Conservation (phyloP, 1,284 basidiomycete genomes). For the Apiotrichum gamsii region DNA sequence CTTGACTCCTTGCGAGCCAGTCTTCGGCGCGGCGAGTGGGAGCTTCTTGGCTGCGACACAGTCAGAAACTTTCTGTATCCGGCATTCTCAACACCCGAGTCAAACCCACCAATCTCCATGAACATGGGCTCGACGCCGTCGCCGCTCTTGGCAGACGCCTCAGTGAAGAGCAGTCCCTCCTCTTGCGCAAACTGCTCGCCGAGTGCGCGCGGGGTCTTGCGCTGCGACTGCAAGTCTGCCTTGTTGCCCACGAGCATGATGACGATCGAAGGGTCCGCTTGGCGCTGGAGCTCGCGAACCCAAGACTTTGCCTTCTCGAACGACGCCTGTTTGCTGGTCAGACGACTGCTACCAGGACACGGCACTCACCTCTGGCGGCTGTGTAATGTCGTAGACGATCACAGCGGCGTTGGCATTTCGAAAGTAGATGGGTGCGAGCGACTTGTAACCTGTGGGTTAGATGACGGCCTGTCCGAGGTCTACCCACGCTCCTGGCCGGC, state of each 20-base stretch:
- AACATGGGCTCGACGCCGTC: constrained; percentile 86
- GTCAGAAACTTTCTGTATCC: too few relatives aligned
- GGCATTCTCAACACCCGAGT: too few relatives aligned
- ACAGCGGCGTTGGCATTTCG: constrained; percentile 97
- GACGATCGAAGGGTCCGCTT: constrained; percentile 93
- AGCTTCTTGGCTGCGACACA: constrained; percentile 39
- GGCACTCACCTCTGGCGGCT: constrained; percentile 45
- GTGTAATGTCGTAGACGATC: constrained; percentile 95
- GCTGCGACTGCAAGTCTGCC: constrained; percentile 71
- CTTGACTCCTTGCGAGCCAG: constrained; percentile 29
- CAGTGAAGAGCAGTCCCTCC: constrained; percentile 90
- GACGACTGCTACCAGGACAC: background rate
- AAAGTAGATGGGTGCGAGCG: constrained; percentile 87
- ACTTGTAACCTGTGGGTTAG: constrained; percentile 42
- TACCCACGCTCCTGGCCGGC: constrained; percentile 47
- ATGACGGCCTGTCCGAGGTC: too few relatives aligned
- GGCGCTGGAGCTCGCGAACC: constrained; percentile 93
- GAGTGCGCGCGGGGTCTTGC: constrained; percentile 66
- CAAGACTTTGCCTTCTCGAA: constrained; percentile 94
- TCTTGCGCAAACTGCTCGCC: constrained; percentile 91
- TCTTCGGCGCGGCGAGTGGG: constrained; percentile 31
- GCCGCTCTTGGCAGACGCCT: constrained; percentile 91
- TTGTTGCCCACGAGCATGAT: constrained; percentile 97
- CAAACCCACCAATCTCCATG: constrained; percentile 62
- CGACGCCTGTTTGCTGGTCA: constrained; percentile 51